These are phyloP conservation scores for Kodamaea arcana DNA, from an alignment of 1,139 yeast genomes.

Conservation along the genomic window DNA sequence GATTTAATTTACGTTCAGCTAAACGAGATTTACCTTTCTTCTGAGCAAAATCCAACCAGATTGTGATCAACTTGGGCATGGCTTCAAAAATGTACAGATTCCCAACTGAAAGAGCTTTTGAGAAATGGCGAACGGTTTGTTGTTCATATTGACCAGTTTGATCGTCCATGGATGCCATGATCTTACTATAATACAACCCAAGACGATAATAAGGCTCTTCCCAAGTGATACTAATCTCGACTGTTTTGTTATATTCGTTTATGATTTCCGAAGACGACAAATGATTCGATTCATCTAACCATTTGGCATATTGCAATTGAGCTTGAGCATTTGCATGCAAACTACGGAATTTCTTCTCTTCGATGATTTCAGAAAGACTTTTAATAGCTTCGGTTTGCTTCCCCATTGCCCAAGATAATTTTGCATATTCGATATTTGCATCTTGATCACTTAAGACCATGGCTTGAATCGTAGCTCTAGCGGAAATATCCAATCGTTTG, in stretches of 20 bases:
- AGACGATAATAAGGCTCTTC: constrained; percentile 78
- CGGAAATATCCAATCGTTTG: constrained; percentile 68
- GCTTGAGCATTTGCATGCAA: constrained; percentile 39
- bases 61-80: constrained; percentile 80
- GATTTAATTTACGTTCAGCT: constrained; percentile 37
- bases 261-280: constrained; percentile 73
- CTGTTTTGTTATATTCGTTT: constrained; percentile 61
- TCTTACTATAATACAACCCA: constrained; percentile 75
- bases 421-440: constrained; percentile 78
- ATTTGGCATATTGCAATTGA: constrained; percentile 75
- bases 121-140: constrained; percentile 59
- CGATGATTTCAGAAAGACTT: constrained; percentile 46
- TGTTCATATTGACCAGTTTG: constrained; percentile 62
- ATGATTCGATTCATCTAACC: constrained; percentile 88
- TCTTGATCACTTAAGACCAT: constrained; percentile 44
- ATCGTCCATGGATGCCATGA: constrained; percentile 57
- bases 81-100: constrained; percentile 75
- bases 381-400: constrained; percentile 84
- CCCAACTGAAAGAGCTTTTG: constrained; percentile 67
- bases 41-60: constrained; percentile 85
- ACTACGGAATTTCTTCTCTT: constrained; percentile 15
- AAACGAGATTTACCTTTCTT: constrained; percentile 22
- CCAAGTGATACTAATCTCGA: constrained; percentile 57
- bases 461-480: constrained; percentile 69
- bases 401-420: constrained; percentile 86